Evolutionary conservation across 2,329 filamentous ascomycete genomes (phyloP), one percentile per base, ranked within the genome.

Genomic region (Aspergillus pseudoglaucus): DNA sequence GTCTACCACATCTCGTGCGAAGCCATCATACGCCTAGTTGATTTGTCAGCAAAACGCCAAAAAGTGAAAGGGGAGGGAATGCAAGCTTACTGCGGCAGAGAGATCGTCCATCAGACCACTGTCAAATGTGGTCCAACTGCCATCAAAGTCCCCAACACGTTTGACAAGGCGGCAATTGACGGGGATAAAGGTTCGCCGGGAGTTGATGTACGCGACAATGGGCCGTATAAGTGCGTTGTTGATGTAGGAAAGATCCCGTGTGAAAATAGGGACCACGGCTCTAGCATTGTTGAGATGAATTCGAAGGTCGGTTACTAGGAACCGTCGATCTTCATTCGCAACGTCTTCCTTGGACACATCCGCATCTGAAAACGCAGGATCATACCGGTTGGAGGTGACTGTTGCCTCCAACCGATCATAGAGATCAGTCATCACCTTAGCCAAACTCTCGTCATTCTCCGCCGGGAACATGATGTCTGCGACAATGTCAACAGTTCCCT

Each of bases 201-300:
- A 88, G 69, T 98, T 98, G 70, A 98, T 97, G 67, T 97, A 98
- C 6, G 93, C 93, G 37, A 98, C 90, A 52, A 98, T 98, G 14
- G 93, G 93, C 4, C 93, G 83, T 32, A 97, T 88, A 4, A 97
- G 82, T 1, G 93, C 90, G 66, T 95, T 94, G 69, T 96, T 97
- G 60, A 96, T 87, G 66, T 97, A 98, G 1, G 89, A 94, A 43
- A 97, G 81, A 63, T 96, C 87, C 14, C 82, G 85, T 1, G 87
- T 95, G 72, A 98, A 97, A 44, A 97, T 79, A 1, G 93, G 93
- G 1, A 98, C 90, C 2, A 87, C 85, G 23, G 93, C 93, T 57
- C 90, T 88, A 40, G 96, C 90, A 56, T 96, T 89, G 71, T 96
- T 97, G 52, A 98, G 81, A 63, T 96, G 87, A 52, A 97, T 85